These are phyloP conservation scores for Xylogone sp. DNA, from an alignment of 2,329 filamentous ascomycete species.

Conservation along the genomic window DNA sequence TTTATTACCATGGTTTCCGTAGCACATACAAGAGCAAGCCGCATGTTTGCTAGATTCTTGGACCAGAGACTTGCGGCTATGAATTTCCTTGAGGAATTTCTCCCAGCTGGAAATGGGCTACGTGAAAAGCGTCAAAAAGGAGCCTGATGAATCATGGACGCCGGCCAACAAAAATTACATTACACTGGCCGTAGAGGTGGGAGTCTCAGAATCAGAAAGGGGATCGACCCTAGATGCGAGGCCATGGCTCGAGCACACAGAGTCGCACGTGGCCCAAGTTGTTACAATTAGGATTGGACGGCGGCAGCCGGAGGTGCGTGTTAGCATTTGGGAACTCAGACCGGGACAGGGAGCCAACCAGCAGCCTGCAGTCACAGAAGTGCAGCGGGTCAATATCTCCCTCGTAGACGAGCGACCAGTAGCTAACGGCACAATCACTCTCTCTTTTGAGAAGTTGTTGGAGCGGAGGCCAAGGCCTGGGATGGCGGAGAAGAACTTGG, in stretches of 20 bases:
- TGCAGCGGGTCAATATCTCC: neutral
- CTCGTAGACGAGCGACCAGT: neutral
- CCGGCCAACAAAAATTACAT: neutral
- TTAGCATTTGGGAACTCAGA: neutral
- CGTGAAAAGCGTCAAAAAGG: neutral
- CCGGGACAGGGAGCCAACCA: neutral
- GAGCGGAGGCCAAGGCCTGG: neutral
- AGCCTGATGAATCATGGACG: neutral
- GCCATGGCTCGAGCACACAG: neutral
- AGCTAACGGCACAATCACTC: neutral
- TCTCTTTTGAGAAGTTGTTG: neutral
- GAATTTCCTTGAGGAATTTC: neutral
- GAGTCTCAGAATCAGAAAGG: conserved; percentile 17
- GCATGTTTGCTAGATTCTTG: neutral
- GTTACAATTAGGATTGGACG: neutral
- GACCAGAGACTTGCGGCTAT: neutral
- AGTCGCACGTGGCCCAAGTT: neutral
- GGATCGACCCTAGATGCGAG: neutral
- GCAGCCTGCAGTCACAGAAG: too few relatives aligned
- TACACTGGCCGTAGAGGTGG: neutral
- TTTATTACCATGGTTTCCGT: neutral
- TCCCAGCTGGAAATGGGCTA: neutral
- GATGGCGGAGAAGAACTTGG: neutral
- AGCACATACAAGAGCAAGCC: neutral
- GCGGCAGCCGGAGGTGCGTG: neutral